Evolutionary conservation across 306 rosid species (phyloP), one percentile per base, ranked within the genome.

Genomic region (Trifolium subterraneum): DNA sequence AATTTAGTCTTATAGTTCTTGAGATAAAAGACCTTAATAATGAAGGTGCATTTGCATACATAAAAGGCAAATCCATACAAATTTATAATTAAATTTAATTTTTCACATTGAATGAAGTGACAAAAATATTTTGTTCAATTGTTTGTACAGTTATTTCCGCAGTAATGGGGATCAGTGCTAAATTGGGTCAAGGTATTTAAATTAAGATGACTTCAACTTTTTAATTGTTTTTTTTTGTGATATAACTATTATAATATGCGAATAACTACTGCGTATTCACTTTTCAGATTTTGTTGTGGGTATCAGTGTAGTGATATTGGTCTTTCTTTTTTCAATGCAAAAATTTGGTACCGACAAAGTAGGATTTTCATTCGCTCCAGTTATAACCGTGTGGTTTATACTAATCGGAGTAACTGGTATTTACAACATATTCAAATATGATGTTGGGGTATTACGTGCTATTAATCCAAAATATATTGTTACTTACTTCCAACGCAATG

Each of bases 61-160:
- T 0, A 29, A 29, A 29, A 29, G 0, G 33, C 33, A 29, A 4
- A 4, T 29, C 33, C 4, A 29, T 29, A 29, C 31, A 29, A 4
- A 29, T 29, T 29, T 1, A 4, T 29, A 29, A 29, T 29, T 29
- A 29, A 29, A n/a, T n/a, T n/a, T n/a, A n/a, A n/a, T n/a, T 29
- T 44, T 44, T 44, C 2, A 13, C 8, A 12, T 44, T 44, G 50
- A 8, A 5, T 44, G 50, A 44, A n/a, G 13, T 13, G 50, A 44
- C 16, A 44, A 44, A 4, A 44, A 44, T 44, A 44, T 44, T 44
- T 44, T 44, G 7, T 15, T 44, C 50, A 44, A 44, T 13, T 44
- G n/a, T 44, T 12, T 12, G 31, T 27, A 0, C 82, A 81, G 96
- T 89, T 23, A 86, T 92, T 48, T 89, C 90, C n/a, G 93, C 90